phyloP scores from a whole-genome alignment of 2,329 filamentous ascomycete genomes.

The Aspergillus melleus region DNA sequence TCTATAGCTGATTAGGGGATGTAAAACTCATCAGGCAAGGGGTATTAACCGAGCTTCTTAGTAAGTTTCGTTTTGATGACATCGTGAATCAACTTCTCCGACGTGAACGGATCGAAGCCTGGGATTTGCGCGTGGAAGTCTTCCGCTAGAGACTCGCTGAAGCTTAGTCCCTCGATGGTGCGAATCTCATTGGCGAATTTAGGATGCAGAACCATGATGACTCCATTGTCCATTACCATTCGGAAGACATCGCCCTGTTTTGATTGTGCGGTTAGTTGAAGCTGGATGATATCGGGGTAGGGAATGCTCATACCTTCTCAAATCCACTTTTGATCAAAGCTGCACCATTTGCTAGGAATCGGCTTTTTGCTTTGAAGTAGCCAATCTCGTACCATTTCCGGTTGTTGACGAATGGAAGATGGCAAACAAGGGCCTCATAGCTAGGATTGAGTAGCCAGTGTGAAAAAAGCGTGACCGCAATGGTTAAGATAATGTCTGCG shows the following conservation, averaged over 20 bases:
- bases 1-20: neutral
- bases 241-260: neutral
- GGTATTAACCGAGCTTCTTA: neutral
- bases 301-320: neutral
- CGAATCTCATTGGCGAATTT: neutral
- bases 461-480: too few relatives aligned
- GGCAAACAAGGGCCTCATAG: too few relatives aligned
- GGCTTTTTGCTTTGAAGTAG: neutral
- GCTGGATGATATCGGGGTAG: too few relatives aligned
- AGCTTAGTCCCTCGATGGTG: neutral
- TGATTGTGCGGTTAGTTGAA: neutral
- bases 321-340: neutral
- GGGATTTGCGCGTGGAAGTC: slow-evolving; percentile 1
- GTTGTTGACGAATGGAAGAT: neutral
- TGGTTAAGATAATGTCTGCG: too few relatives aligned
- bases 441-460: too few relatives aligned
- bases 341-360: neutral
- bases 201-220: neutral
- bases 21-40: neutral
- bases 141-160: neutral
- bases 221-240: neutral
- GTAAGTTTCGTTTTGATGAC: neutral
- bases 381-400: neutral
- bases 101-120: slow-evolving; percentile 1
- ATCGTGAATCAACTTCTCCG: neutral